Base-by-base conservation (phyloP, 192 early-diverging fungal genomes). In the Linnemannia hyalina region DNA sequence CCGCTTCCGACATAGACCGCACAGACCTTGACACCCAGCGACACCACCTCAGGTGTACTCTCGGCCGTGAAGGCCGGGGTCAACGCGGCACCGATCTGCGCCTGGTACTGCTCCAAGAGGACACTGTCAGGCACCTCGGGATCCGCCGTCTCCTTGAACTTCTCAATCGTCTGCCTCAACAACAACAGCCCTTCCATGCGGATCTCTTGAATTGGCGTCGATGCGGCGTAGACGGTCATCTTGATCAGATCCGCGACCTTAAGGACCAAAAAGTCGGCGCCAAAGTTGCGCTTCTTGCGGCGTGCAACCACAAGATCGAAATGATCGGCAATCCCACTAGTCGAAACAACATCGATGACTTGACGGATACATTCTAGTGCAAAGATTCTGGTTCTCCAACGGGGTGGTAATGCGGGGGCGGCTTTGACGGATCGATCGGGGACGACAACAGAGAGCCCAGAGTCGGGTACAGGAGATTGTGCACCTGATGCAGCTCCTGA, bases 61-160 rank as follows among this genome's bases (percentile, higher is more conserved):
- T 98, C 95, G 0, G 92, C 82, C 8, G 92, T 90, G 76, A 98
- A 97, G 10, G 95, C 95, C 3, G 99, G 96, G 22, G 96, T 95
- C 55, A 99, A 91, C 4, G 98, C 97, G 3, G 98, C 95, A 40
- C 92, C 94, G 68, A 99, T 96, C 83, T 99, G 98, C 0, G 98
- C 97, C 85, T 97, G 96, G 87, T 98, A 99, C 74, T 99, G 97
- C 75, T 95, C 95, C 70, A 99, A 90, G 0, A 99, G 83, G 0
- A 95, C 90, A 68, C 95, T 93, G 54, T 94, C 97, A 22, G 94
- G 95, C 73, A 95, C 93, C 63, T 97, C 97, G 5, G 99, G 97
- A 90, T 99, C 99, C n/a, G 90, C 89, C 0, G 96, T 94, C 16
- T 83, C 74, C 20, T 81, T 78, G 73, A 85, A 80, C 52, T 91